Evolutionary conservation across 2,329 filamentous ascomycete genomes (phyloP).

Genomic region (Zarea fungicola): DNA sequence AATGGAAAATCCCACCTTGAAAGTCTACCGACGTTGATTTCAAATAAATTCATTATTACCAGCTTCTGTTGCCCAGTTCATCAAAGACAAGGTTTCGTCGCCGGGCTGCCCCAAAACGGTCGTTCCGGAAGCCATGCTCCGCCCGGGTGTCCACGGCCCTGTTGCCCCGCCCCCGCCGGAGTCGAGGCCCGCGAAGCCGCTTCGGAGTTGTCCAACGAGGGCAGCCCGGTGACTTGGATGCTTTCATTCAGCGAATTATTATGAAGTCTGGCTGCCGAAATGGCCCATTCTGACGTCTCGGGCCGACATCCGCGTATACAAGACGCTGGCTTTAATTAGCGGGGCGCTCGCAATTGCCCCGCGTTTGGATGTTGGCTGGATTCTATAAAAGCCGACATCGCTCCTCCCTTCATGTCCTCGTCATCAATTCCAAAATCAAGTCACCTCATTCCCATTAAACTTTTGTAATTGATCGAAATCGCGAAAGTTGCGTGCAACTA

Average conservation of each 20-base stretch:
- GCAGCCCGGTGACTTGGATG: too few species aligned
- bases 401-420: not conserved
- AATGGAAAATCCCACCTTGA: too few species aligned
- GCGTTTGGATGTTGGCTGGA: not conserved
- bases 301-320: not conserved
- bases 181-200: conserved; percentile 3
- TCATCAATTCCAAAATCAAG: not conserved
- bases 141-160: too few species aligned
- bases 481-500: too few species aligned
- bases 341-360: conserved; percentile 1
- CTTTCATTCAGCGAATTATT: too few species aligned
- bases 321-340: not conserved
- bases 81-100: not conserved
- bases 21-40: not conserved
- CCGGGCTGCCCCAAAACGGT: conserved; percentile 7
- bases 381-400: conserved; percentile 6
- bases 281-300: not conserved
- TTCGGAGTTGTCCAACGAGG: not conserved
- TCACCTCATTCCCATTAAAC: not conserved
- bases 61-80: not conserved
- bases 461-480: too few species aligned
- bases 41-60: not conserved
- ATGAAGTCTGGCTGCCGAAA: not conserved
- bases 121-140: conserved; percentile 1
- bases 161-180: not conserved